phyloP scores from a whole-genome alignment of 768 basidiomycete species.

The Serendipita sp. region DNA sequence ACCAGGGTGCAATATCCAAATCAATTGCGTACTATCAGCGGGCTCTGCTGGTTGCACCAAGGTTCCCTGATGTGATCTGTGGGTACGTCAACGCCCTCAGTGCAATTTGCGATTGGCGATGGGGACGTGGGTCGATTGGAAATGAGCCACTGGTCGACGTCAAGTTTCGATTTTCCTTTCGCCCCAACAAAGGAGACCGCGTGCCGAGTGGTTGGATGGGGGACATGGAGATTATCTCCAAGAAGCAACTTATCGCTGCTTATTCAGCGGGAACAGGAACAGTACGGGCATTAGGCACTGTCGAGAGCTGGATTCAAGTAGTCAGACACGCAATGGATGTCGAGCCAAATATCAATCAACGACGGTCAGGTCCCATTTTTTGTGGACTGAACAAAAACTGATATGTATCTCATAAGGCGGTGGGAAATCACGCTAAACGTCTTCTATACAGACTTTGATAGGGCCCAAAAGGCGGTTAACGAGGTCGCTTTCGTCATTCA shows the following conservation, averaged over 20 bases:
- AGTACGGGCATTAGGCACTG: conserved; percentile 14
- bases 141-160: conserved; percentile 15
- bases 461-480: conserved; percentile 16
- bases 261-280: conserved; percentile 20
- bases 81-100: conserved; percentile 30
- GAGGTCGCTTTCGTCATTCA: conserved; percentile 30
- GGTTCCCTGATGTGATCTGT: conserved; percentile 32
- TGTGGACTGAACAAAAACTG: not conserved
- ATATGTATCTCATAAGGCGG: not conserved
- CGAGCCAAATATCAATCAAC: conserved; percentile 16
- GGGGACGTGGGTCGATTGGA: conserved; percentile 21
- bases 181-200: not conserved
- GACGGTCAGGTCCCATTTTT: conserved; percentile 3
- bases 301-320: conserved; percentile 24
- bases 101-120: conserved; percentile 32
- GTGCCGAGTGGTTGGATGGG: conserved; percentile 21
- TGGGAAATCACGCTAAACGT: conserved; percentile 21
- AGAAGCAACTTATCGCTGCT: conserved; percentile 21
- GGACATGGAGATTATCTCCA: conserved; percentile 22
- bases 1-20: conserved; percentile 26
- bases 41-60: conserved; percentile 26
- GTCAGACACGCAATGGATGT: conserved; percentile 18
- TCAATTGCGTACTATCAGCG: conserved; percentile 30
- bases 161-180: conserved; percentile 8
- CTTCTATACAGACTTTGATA: conserved; percentile 17